These are phyloP conservation scores for Gracilaria caudata DNA, from an alignment of 23 red algal species.

Conservation along the genomic window DNA sequence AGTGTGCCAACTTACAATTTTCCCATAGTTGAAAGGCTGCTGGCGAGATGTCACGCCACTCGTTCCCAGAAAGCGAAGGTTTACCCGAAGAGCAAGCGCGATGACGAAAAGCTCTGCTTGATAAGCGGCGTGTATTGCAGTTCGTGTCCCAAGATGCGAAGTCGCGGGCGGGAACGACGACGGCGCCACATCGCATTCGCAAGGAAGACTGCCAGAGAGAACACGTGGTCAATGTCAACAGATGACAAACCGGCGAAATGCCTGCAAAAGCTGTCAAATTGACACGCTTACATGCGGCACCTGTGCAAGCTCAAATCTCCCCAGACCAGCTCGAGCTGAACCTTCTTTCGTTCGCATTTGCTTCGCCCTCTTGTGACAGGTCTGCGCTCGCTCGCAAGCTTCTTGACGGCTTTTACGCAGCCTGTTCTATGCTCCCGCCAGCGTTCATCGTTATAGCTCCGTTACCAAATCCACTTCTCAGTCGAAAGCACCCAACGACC, in stretches of 20 bases:
- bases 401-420: background rate
- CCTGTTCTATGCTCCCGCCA: background rate
- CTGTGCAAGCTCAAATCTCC: no score
- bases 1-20: slow-evolving; percentile 13
- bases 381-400: no score
- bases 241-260: background rate
- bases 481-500: background rate
- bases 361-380: no score
- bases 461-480: background rate
- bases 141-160: no score
- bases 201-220: background rate
- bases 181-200: background rate
- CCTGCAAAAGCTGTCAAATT: background rate
- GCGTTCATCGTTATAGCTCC: no score
- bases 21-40: background rate
- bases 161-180: background rate
- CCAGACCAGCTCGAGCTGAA: no score
- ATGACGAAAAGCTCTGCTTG: background rate
- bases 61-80: background rate
- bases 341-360: no score
- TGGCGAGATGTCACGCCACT: background rate
- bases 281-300: background rate
- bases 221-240: background rate
- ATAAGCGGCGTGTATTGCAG: no score
- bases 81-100: background rate